phyloP scores from a whole-genome alignment of 441 rosid genomes.

The Populus trichocarpa region DNA sequence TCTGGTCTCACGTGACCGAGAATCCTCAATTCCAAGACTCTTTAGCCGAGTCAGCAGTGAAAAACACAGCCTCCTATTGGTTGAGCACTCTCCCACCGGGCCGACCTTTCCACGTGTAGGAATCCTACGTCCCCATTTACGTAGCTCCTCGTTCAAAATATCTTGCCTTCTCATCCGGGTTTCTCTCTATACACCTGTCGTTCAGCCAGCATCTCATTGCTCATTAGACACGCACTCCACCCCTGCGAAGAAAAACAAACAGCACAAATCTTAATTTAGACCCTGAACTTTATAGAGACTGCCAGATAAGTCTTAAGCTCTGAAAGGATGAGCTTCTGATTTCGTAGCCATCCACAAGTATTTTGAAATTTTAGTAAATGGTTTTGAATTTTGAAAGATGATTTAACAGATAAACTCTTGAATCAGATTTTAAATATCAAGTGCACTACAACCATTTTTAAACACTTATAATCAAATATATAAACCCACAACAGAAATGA shows the following conservation, averaged over 20 bases:
- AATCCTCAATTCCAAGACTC: constrained; percentile 48
- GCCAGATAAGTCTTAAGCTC: background rate
- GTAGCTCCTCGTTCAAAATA: constrained; percentile 41
- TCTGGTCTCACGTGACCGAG: constrained; percentile 56
- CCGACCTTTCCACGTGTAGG: constrained; percentile 38
- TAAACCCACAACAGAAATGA: background rate
- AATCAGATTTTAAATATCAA: too few species aligned
- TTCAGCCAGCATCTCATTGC: background rate
- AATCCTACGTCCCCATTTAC: constrained; percentile 20
- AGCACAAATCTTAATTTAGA: background rate
- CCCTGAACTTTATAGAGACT: background rate
- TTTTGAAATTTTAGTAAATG: background rate
- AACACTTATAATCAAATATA: background rate
- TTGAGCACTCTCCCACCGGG: constrained; percentile 4
- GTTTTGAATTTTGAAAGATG: background rate
- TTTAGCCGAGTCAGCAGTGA: constrained; percentile 41
- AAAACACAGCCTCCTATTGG: constrained; percentile 30
- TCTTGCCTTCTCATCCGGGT: constrained; percentile 4
- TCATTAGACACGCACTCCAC: background rate
- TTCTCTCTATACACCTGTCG: background rate
- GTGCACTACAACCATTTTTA: background rate
- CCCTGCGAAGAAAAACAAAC: background rate
- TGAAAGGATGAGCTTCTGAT: too few species aligned
- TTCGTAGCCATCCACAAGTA: too few species aligned
- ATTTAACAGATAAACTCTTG: background rate